Base-by-base conservation (phyloP, 83 land plant species). In the Diphasiastrum complanatum region DNA sequence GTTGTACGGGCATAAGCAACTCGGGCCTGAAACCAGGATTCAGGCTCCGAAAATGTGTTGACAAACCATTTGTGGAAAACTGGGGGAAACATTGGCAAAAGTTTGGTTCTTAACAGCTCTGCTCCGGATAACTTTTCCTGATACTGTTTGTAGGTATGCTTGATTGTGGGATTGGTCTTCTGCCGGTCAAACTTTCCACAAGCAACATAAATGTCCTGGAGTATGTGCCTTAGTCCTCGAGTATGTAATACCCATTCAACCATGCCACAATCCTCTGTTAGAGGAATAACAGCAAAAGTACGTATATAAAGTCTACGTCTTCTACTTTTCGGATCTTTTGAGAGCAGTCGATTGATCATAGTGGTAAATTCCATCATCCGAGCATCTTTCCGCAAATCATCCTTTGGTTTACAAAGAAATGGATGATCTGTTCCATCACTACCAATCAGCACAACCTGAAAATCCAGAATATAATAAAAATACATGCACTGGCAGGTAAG, bases 351-450 rank as follows among this genome's bases (percentile, higher is more conserved):
- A 29, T 95, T 95, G 48, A 95, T 89, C 88, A 85, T 95, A 33
- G 91, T 86, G 23, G 86, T 89, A 64, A 95, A 95, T 65, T 95
- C 99, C 99, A 95, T 95, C 99, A 95, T 95, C 14, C 99, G 99
- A 5, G 99, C 97, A 80, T 95, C 99, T 67, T 95, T 95, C 58
- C 99, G 79, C 26, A 95, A 83, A 61, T 95, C 99, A 81, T 95
- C 99, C 67, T 95, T 95, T 26, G 99, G 99, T 65, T 95, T 95
- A 76, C 99, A 95, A 10, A 95, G 82, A 46, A 95, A 95, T 20
- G 99, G 97, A 48, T 83, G 82, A n/a, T 74, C 78, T 50, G 65
- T 49, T 27, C 99, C 99, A 80, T 95, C 89, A 67, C 97, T 95
- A 1, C 96, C 99, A 57, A 76, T 37, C 33, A 95, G 72, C 32